Evolutionary conservation across 257 asterid species (phyloP), one percentile per base, ranked within the genome.

Genomic region (Nemophila menziesii): DNA sequence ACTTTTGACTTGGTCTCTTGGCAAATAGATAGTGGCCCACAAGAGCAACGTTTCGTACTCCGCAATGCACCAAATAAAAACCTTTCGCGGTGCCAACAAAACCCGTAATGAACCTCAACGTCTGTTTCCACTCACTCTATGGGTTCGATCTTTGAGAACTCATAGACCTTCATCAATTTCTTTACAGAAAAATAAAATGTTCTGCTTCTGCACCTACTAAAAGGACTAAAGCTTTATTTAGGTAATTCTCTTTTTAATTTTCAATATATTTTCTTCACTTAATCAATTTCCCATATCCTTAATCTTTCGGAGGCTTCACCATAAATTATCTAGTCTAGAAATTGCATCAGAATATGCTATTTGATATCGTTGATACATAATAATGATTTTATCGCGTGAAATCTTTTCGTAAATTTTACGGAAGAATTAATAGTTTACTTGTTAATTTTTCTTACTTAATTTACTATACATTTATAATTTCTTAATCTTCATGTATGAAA

Each of bases 131-230:
- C 11, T 20, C 51, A 21, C 7, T 9, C 44, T 54, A 44, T 44
- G 20, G 22, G 51, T 44, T 51, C 44, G 60, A 22, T 38, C 53
- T 39, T 13, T 44, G 60, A 44, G 21, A 44, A 18, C 44, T 46
- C 40, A 37, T 44, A 36, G 27, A 55, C 61, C 58, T 33, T 17
- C 56, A 14, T 23, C 5, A 2, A 29, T 29, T 29, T 29, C 12
- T 29, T 24, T 24, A 4, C 33, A 29, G 36, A 29, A 29, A 29
- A 29, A 29, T 4, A 29, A 29, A 29, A 29, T 29, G 8, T n/a
- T n/a, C n/a, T n/a, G n/a, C 8, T 29, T 29, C 36, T 29, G 3
- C 36, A 29, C 1, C 36, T 13, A 10, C 36, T 29, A 2, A 29
- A 29, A 29, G 33, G 36, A 29, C 36, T 29, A 2, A 13, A 29